These are phyloP conservation scores for Pythium phragmitis DNA, from an alignment of 352 stramenopile species.

Conservation along the genomic window DNA sequence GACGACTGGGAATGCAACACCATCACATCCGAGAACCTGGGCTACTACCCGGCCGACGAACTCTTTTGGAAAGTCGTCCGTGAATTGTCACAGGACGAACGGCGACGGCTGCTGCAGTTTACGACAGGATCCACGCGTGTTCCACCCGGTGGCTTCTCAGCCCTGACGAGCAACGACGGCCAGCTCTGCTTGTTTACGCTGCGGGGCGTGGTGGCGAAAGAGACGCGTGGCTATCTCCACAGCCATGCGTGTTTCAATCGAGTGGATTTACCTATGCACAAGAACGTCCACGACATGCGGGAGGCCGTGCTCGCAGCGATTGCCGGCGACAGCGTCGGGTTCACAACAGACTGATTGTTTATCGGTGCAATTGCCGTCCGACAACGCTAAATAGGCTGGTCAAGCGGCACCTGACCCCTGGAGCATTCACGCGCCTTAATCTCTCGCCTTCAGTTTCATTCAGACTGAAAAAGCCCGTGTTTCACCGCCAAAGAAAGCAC, in stretches of 20 bases:
- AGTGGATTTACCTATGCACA: slow-evolving; percentile 11
- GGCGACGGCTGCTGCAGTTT: slow-evolving; percentile 37
- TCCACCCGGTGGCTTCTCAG: slow-evolving; percentile 10
- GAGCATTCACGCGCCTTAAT: too few relatives aligned
- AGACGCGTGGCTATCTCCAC: slow-evolving; percentile 39
- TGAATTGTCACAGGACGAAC: slow-evolving; percentile 30
- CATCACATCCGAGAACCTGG: neutral
- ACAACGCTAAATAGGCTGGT: too few relatives aligned
- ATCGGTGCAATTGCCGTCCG: neutral
- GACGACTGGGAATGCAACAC: slow-evolving; percentile 89
- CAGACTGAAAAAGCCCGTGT: too few relatives aligned
- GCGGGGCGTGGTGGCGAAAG: slow-evolving; percentile 6
- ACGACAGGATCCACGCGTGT: slow-evolving; percentile 17
- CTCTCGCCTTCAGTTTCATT: too few relatives aligned
- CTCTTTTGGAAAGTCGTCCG: slow-evolving; percentile 54
- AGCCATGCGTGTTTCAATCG: slow-evolving; percentile 30
- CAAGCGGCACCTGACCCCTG: too few relatives aligned
- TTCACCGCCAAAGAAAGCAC: too few relatives aligned
- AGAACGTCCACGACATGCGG: slow-evolving; percentile 8
- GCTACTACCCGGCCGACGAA: neutral
- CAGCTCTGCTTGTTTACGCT: slow-evolving; percentile 18
- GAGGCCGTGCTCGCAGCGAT: slow-evolving; percentile 10
- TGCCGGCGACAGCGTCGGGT: slow-evolving; percentile 1
- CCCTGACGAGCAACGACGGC: slow-evolving; percentile 20
- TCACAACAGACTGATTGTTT: slow-evolving; percentile 10